phyloP scores from a whole-genome alignment of 2,329 filamentous ascomycete genomes.

The Paracamarosporium sp. region DNA sequence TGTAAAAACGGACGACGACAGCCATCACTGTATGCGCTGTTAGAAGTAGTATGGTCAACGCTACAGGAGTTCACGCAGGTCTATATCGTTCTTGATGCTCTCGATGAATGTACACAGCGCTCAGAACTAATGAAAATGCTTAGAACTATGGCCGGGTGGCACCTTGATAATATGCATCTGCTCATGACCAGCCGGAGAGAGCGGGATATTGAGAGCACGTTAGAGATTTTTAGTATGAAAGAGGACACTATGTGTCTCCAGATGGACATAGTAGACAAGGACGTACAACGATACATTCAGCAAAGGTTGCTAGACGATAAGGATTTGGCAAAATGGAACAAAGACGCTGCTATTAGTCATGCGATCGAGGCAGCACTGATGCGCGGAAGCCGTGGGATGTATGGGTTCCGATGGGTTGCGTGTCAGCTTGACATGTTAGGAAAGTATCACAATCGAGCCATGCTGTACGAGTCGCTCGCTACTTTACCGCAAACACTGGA shows the following conservation, averaged over 20 bases:
- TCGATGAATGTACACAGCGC: constrained; percentile 19
- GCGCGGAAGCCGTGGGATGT: constrained; percentile 8
- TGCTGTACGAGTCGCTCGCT: constrained; percentile 15
- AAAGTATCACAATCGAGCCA: constrained; percentile 11
- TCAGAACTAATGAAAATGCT: constrained; percentile 11
- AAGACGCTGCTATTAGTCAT: constrained; percentile 13
- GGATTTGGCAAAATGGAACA: constrained; percentile 24
- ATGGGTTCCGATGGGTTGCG: constrained; percentile 24
- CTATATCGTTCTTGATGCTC: constrained; percentile 17
- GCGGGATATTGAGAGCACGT: constrained; percentile 17
- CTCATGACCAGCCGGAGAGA: constrained; percentile 22
- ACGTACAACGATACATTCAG: constrained; percentile 18
- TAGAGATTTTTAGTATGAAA: constrained; percentile 5
- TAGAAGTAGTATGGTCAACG: constrained; percentile 23
- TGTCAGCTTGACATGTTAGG: constrained; percentile 21
- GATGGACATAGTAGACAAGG: constrained; percentile 15
- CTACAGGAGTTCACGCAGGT: constrained; percentile 18
- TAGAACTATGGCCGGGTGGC: constrained; percentile 7
- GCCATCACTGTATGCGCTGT: constrained; percentile 19
- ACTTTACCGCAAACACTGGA: constrained; percentile 21
- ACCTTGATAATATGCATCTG: constrained; percentile 17
- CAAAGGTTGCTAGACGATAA: constrained; percentile 37
- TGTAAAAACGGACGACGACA: constrained; percentile 18
- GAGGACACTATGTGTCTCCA: constrained; percentile 13
- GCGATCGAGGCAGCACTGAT: constrained; percentile 34